Base-by-base conservation (phyloP, 768 basidiomycete genomes). In the Lyophyllum semitale region DNA sequence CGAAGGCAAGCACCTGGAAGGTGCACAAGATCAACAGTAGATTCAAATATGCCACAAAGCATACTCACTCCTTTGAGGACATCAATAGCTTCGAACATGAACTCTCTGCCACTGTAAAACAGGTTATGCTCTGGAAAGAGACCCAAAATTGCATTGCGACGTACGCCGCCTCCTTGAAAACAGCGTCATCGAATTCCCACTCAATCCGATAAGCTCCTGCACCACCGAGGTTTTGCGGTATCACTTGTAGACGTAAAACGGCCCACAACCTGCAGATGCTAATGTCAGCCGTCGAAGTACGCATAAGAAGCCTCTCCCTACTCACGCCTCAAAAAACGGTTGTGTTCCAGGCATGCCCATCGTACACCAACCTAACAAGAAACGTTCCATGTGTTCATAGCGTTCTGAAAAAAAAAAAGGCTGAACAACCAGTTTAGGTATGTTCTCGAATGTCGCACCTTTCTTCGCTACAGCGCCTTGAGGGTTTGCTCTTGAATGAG, bases 121-220 rank as follows among this genome's bases (percentile, higher is more conserved):
- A 64, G 33, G 50, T 57, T 55, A 56, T 66, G 33, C 59, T 62
- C 56, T 40, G 51, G 48, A 58, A 59, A 44, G 46, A 13, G 59
- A 54, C 58, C 58, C 25, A 59, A 54, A 51, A 33, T 58, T 43
- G 30, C 26, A 20, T 42, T 57, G 55, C 29, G 51, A 83, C 93
- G 78, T 78, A 93, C 93, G 91, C 93, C 59, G 93, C 84, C 73
- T 96, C 94, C 66, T 93, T 89, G 74, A 95, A 93, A 15, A 95
- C 91, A 18, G 93, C 93, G 75, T 96, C 94, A 69, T 96, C 94
- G 20, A 95, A 76, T 75, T 94, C 91, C 94, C 94, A 96, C 63
- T 89, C 82, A 51, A 95, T 85, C 62, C 82, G 77, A 63, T 76
- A 77, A 29, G 71, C 69, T 43, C 92, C 94, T 30, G 90, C 89